phyloP scores from a whole-genome alignment of 2,329 filamentous ascomycete genomes.

The Nemania bipapillata region DNA sequence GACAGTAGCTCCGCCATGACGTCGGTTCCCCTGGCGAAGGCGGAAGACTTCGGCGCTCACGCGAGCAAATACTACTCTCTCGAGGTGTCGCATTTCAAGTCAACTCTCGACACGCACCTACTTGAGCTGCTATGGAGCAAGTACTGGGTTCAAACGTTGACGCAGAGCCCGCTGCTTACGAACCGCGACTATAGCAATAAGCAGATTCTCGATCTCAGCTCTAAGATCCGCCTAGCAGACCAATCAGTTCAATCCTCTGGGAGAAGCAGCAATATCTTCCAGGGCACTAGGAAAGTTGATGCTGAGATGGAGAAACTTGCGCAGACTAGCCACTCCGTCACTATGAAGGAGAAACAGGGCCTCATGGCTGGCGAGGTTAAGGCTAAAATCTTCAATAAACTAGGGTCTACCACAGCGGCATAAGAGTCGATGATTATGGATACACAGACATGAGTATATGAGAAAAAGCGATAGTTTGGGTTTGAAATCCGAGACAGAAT shows the following conservation, averaged over 20 bases:
- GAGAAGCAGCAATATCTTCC: conserved; percentile 45
- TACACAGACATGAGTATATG: conserved; percentile 2
- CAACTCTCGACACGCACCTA: conserved; percentile 84
- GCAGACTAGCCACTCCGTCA: conserved; percentile 48
- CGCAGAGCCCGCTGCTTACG: conserved; percentile 86
- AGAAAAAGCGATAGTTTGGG: conserved; percentile 8
- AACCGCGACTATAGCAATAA: conserved; percentile 94
- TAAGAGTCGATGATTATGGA: conserved; percentile 13
- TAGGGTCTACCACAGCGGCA: conserved; percentile 34
- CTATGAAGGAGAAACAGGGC: conserved; percentile 52
- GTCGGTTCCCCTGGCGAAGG: conserved; percentile 89
- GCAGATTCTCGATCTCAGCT: conserved; percentile 87
- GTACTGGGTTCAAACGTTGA: conserved; percentile 97
- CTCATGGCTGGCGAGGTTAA: conserved; percentile 50
- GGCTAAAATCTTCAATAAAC: conserved; percentile 49
- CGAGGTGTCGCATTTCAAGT: conserved; percentile 94
- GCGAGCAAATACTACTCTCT: conserved; percentile 89
- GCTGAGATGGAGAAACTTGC: conserved; percentile 48
- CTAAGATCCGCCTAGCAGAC: conserved; percentile 78
- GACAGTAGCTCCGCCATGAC: conserved; percentile 2
- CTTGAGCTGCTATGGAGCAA: conserved; percentile 96
- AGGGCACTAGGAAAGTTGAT: conserved; percentile 36
- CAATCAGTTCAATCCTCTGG: conserved; percentile 51
- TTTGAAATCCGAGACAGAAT: conserved; percentile 17
- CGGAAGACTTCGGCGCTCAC: conserved; percentile 94